These are phyloP conservation scores for Kluyveromyces nonfermentans DNA, from an alignment of 805 yeast species.

Conservation along the genomic window DNA sequence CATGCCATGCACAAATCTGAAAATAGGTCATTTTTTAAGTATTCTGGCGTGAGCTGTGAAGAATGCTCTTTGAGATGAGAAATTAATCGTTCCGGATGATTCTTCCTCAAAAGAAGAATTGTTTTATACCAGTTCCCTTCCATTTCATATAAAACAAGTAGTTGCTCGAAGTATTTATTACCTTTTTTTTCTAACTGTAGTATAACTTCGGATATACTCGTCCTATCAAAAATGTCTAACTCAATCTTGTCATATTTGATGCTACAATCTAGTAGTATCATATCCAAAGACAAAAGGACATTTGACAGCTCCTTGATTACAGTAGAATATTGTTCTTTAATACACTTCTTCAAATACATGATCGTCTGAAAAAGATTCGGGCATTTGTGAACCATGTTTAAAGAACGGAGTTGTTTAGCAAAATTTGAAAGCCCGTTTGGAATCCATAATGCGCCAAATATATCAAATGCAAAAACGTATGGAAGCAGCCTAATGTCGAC, in stretches of 20 bases:
- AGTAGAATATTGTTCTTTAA: conserved; percentile 1
- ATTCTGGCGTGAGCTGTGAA: conserved; percentile 8
- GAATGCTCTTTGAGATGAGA: conserved; percentile 8
- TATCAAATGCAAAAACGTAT: conserved; percentile 16
- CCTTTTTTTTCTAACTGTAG: conserved; percentile 5
- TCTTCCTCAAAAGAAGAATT: conserved; percentile 8
- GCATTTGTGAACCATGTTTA: conserved; percentile 22
- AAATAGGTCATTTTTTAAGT: conserved; percentile 5
- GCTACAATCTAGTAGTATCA: conserved; percentile 13
- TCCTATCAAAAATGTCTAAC: conserved; percentile 11
- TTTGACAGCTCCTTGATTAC: conserved; percentile 10
- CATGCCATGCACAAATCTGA: conserved; percentile 14
- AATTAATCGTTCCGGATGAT: conserved; percentile 5
- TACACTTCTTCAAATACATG: conserved; percentile 3
- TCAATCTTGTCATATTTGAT: conserved; percentile 5
- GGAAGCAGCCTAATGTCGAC: conserved; percentile 23
- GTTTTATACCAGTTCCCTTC: conserved; percentile 10
- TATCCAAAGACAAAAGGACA: conserved; percentile 18
- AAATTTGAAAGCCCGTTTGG: conserved; percentile 20
- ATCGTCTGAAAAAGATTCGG: conserved; percentile 7
- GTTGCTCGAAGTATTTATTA: conserved; percentile 4
- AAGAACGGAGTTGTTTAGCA: conserved; percentile 14
- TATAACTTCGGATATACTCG: conserved; percentile 13
- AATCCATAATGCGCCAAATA: conserved; percentile 25
- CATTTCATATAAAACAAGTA: conserved; percentile 11